A percentile compares a stretch with the other conserved stretches of the same genome.
These are phyloP conservation scores for Epichloe uncinata DNA, from an alignment of 2,329 filamentous ascomycete species.

Conservation along the genomic window DNA sequence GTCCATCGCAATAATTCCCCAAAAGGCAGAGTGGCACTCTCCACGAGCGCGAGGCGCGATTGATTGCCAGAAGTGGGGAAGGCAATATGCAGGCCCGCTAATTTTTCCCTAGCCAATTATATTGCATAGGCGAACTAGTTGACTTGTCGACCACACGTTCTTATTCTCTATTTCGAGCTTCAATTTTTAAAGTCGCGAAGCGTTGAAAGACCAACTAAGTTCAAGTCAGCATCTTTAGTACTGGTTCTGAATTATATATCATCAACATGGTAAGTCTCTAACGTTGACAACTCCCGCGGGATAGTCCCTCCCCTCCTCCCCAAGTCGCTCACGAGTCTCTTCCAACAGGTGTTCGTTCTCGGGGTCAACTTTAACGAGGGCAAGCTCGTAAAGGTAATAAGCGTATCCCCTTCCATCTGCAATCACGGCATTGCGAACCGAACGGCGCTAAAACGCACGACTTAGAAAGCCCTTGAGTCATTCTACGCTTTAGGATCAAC, in stretches of 20 bases:
- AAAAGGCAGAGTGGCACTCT: no score
- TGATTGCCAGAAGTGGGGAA: no score
- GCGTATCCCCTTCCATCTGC: background rate
- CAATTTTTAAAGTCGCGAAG: background rate
- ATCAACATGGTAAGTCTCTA: slow-evolving; percentile 1
- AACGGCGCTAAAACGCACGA: background rate
- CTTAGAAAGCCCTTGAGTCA: slow-evolving; percentile 57
- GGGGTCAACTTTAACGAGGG: slow-evolving; percentile 75
- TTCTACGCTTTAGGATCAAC: slow-evolving; percentile 78
- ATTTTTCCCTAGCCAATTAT: no score
- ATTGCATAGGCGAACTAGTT: no score
- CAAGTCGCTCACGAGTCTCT: background rate
- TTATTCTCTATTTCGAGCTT: background rate
- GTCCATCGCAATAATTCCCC: no score
- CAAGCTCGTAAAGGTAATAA: slow-evolving; percentile 64
- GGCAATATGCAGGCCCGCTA: no score
- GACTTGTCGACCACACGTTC: no score
- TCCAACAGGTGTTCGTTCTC: slow-evolving; percentile 62
- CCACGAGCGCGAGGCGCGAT: no score
- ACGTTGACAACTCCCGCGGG: background rate
- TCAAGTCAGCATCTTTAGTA: background rate
- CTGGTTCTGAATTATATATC: background rate
- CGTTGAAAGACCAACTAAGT: background rate
- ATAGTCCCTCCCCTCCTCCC: no score
- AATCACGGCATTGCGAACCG: background rate